Evolutionary conservation across 163 green algal genomes (phyloP).

Genomic region (Volvox carteri): DNA sequence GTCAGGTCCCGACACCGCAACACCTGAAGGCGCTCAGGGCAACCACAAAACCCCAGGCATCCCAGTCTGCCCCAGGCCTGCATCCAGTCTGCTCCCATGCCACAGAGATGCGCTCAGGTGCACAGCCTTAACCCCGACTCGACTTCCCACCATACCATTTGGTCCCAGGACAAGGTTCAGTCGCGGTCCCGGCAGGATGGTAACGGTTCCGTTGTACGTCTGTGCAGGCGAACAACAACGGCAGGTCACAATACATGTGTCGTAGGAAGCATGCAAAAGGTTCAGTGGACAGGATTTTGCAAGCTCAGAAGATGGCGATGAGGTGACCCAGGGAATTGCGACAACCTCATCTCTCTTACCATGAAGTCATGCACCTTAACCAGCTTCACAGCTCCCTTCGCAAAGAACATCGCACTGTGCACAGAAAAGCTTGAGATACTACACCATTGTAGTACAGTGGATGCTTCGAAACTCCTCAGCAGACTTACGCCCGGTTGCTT

Average conservation of each 20-base stretch:
- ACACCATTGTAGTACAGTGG: not conserved
- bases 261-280: too few relatives aligned
- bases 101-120: too few relatives aligned
- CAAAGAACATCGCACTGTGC: not conserved
- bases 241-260: not conserved
- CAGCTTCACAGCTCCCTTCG: conserved; percentile 79
- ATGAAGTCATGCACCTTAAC: conserved; percentile 94
- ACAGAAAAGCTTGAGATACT: not conserved
- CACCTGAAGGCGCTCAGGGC: too few relatives aligned
- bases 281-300: too few relatives aligned
- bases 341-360: too few relatives aligned
- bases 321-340: too few relatives aligned
- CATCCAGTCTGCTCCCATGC: too few relatives aligned
- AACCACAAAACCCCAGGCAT: too few relatives aligned
- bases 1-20: too few relatives aligned
- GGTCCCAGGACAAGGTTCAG: conserved; percentile 98
- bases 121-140: too few relatives aligned
- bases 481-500: not conserved
- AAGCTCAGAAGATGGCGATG: too few relatives aligned
- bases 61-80: too few relatives aligned
- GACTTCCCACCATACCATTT: conserved; percentile 95
- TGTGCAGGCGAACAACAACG: conserved; percentile 52
- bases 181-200: conserved; percentile 82
- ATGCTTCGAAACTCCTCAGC: not conserved
- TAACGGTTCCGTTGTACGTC: conserved; percentile 80